Evolutionary conservation across 768 basidiomycete genomes (phyloP).

Genomic region (Stropharia rugosoannulata): DNA sequence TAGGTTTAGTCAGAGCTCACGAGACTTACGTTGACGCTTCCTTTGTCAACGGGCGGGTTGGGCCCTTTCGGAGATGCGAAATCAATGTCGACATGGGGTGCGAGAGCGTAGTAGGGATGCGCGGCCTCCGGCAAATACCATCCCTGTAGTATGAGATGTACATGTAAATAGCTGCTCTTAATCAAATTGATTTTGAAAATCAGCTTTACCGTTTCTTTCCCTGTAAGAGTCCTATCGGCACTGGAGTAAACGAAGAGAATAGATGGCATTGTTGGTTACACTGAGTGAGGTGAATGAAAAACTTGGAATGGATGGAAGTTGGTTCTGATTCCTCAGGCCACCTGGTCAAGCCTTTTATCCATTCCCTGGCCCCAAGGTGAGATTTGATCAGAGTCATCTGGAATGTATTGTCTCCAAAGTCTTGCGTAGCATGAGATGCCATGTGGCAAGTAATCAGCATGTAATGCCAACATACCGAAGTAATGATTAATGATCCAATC

Average conservation of each 20-base stretch:
- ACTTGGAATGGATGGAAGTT: too few relatives aligned
- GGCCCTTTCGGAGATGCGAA: constrained; percentile 63
- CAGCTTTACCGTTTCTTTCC: constrained; percentile 42
- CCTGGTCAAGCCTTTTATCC: too few relatives aligned
- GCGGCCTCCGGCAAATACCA: constrained; percentile 79
- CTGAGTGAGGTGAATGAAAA: too few relatives aligned
- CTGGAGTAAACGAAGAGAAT: constrained; percentile 80
- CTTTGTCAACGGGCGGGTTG: constrained; percentile 66
- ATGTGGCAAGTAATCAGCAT: too few relatives aligned
- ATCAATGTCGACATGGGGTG: constrained; percentile 49
- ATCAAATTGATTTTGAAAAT: background rate
- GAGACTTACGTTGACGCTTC: constrained; percentile 45
- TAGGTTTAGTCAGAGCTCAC: background rate
- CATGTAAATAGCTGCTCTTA: background rate
- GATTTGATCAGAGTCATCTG: too few relatives aligned
- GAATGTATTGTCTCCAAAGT: too few relatives aligned
- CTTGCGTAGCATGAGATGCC: too few relatives aligned
- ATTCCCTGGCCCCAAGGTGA: too few relatives aligned
- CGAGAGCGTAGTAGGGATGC: constrained; percentile 64
- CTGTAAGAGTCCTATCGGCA: constrained; percentile 54
- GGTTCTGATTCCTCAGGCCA: too few relatives aligned
- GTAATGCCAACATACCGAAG: too few relatives aligned
- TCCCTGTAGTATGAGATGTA: constrained; percentile 41
- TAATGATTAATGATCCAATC: too few relatives aligned
- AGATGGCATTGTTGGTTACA: constrained; percentile 29